Conservation (phyloP, 352 stramenopile genomes). For the Elongisporangium prolatum region DNA sequence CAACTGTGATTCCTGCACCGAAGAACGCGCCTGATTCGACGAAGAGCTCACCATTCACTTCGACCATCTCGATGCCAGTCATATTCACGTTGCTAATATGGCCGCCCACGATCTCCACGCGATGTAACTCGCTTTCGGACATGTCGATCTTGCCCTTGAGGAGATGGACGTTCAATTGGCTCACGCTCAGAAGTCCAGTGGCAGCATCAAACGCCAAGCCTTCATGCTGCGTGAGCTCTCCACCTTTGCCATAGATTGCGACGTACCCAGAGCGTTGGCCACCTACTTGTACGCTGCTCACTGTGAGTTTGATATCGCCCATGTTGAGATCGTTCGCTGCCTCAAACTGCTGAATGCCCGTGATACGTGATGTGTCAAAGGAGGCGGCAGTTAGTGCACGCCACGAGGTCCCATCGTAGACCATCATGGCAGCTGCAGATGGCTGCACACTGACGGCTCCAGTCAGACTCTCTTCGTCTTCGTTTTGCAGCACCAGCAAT, state of each 20-base stretch:
- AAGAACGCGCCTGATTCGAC: slow-evolving; percentile 83
- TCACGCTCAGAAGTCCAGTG: slow-evolving; percentile 26
- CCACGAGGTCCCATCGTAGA: slow-evolving; percentile 65
- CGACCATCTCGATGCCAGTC: slow-evolving; percentile 58
- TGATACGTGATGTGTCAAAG: slow-evolving; percentile 59
- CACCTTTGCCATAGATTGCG: slow-evolving; percentile 67
- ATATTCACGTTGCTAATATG: slow-evolving; percentile 80
- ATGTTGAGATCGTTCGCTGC: slow-evolving; percentile 72
- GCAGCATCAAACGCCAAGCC: slow-evolving; percentile 58
- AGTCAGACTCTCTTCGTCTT: slow-evolving; percentile 47
- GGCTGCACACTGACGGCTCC: slow-evolving; percentile 52
- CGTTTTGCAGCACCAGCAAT: slow-evolving; percentile 72
- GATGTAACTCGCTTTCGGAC: slow-evolving; percentile 56
- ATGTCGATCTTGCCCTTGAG: slow-evolving; percentile 76
- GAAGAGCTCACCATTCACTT: slow-evolving; percentile 78
- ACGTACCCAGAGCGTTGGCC: slow-evolving; percentile 49
- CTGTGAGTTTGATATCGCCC: slow-evolving; percentile 64
- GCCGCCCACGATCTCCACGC: slow-evolving; percentile 68
- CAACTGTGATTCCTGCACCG: slow-evolving; percentile 77
- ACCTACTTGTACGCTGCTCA: slow-evolving; percentile 55
- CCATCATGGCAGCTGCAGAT: slow-evolving; percentile 45
- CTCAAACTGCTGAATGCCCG: slow-evolving; percentile 50
- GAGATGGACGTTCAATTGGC: slow-evolving; percentile 41
- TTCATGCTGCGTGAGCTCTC: slow-evolving; percentile 52
- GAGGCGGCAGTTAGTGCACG: slow-evolving; percentile 57